A percentile compares a stretch with the other conserved stretches of the same genome.
These are phyloP conservation scores for Nepenthes gracilis DNA, from an alignment of 148 eudicot genomes.

Conservation along the genomic window DNA sequence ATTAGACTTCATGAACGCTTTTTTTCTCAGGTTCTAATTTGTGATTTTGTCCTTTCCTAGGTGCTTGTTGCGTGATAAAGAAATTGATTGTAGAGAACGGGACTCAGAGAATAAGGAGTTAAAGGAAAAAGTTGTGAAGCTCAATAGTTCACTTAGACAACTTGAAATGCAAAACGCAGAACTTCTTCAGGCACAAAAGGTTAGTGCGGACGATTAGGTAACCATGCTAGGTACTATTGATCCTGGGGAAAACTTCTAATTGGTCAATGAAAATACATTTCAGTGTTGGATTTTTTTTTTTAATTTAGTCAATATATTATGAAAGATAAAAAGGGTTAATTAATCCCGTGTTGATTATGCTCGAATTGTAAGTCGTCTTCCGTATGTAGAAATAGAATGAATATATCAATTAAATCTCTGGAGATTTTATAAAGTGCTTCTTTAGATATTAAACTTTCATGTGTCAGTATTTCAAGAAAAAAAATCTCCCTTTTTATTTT, in stretches of 20 bases:
- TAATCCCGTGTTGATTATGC: too few species aligned
- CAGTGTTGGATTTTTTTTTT: too few species aligned
- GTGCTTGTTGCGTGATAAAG: constrained; percentile 70
- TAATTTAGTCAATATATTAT: too few species aligned
- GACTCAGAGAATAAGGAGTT: constrained; percentile 70
- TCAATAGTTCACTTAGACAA: constrained; percentile 43
- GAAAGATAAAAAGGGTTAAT: too few species aligned
- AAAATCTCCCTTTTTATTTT: too few species aligned
- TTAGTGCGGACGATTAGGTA: constrained; percentile 9
- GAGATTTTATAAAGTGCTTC: too few species aligned
- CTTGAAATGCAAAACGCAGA: constrained; percentile 68
- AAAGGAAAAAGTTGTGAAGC: constrained; percentile 69
- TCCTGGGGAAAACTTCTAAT: neutral
- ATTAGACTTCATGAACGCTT: neutral
- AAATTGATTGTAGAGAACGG: constrained; percentile 74
- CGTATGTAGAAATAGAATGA: too few species aligned
- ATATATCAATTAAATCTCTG: too few species aligned
- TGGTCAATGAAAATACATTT: too few species aligned
- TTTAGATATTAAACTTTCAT: too few species aligned
- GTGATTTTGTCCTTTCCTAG: constrained; percentile 17
- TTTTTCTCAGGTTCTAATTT: neutral
- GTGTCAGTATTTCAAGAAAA: too few species aligned
- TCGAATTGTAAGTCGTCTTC: too few species aligned
- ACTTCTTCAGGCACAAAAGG: constrained; percentile 52
- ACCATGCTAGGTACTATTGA: neutral